These are phyloP conservation scores for Dipteronia sinensis DNA, from an alignment of 345 rosid species.

Conservation along the genomic window DNA sequence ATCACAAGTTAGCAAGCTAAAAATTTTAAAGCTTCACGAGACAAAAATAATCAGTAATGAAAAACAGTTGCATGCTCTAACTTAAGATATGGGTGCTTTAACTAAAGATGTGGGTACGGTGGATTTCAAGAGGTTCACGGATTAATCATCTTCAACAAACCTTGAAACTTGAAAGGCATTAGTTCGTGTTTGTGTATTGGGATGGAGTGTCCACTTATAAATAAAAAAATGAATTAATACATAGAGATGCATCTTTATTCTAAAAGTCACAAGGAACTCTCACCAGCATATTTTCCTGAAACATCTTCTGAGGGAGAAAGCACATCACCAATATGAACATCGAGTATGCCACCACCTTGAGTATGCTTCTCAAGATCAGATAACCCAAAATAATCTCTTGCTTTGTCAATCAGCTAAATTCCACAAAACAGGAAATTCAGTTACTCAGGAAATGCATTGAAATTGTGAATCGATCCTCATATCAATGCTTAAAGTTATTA, in stretches of 20 bases:
- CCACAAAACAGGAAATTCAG: slow-evolving; percentile 20
- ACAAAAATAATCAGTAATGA: background rate
- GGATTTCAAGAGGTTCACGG: background rate
- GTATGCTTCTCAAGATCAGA: slow-evolving; percentile 66
- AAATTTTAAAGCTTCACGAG: background rate
- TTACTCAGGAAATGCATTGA: background rate
- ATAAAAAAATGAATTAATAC: no score
- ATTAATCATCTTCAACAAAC: no score
- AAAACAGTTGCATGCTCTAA: slow-evolving; percentile 4
- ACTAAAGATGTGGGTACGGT: background rate
- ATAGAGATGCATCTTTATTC: background rate
- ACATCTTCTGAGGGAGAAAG: slow-evolving; percentile 40
- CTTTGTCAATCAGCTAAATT: slow-evolving; percentile 65
- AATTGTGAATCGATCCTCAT: background rate
- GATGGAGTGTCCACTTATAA: no score
- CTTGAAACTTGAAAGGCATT: no score
- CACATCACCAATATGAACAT: slow-evolving; percentile 62
- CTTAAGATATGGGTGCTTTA: no score
- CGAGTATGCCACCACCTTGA: slow-evolving; percentile 55
- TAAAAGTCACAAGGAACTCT: slow-evolving; percentile 14
- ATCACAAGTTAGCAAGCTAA: slow-evolving; percentile 19
- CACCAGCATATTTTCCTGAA: slow-evolving; percentile 64
- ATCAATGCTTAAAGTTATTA: background rate
- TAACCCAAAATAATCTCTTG: slow-evolving; percentile 63
- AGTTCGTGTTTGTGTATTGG: no score